These are phyloP conservation scores for Coffea eugenioides DNA, from an alignment of 257 asterid genomes.

Conservation along the genomic window DNA sequence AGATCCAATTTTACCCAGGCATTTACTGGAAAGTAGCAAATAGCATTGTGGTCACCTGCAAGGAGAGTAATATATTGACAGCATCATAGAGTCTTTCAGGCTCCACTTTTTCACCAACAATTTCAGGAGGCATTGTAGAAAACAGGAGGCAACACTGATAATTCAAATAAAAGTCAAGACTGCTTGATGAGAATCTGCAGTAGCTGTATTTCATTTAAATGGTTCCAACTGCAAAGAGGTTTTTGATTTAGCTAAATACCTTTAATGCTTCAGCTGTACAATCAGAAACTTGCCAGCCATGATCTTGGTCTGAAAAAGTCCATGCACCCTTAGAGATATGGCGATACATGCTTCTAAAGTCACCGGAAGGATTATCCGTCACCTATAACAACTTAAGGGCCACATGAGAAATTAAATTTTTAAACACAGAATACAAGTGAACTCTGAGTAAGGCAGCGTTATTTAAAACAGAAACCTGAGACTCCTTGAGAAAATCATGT, in stretches of 20 bases:
- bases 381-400: constrained; percentile 40
- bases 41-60: constrained; percentile 51
- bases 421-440: background rate
- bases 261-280: constrained; percentile 93
- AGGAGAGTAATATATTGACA: constrained; percentile 62
- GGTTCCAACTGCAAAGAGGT: background rate
- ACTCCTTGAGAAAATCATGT: constrained; percentile 64
- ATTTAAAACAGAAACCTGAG: constrained; percentile 51
- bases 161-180: background rate
- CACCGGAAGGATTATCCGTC: constrained; percentile 75
- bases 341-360: constrained; percentile 70
- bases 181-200: background rate
- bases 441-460: background rate
- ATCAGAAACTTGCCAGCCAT: constrained; percentile 99
- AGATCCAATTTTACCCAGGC: too few species aligned
- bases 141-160: constrained; percentile 74
- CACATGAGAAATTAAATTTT: background rate
- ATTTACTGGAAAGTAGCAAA: background rate
- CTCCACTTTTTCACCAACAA: constrained; percentile 71
- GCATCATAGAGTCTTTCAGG: constrained; percentile 62
- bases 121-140: constrained; percentile 74
- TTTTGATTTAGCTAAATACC: constrained; percentile 33
- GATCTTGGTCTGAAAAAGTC: constrained; percentile 97
- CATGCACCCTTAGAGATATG: constrained; percentile 90
- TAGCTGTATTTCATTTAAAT: background rate